Evolutionary conservation across 129 eudicot genomes (phyloP), one percentile per base, ranked within the genome.

Genomic region (Ambrosia artemisiifolia): DNA sequence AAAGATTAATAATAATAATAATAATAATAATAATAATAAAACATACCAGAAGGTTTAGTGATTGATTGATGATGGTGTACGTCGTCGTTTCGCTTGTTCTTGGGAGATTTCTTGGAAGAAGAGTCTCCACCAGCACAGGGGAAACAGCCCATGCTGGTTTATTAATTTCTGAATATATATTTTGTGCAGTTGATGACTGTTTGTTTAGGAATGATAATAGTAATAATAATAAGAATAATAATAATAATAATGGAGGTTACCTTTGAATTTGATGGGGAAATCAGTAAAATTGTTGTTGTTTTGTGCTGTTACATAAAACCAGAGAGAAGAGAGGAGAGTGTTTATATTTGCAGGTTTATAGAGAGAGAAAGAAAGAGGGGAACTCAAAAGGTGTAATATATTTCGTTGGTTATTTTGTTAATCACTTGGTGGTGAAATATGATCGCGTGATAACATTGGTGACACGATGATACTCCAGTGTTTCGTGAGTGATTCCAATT

Each of bases 91-190:
- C 46, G 70, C 75, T 79, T 85, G 50, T 72, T 78, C 38, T 82
- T 72, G 51, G 83, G 65, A 69, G 79, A 70, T 76, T 67, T 64
- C 70, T 75, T 78, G 0, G 74, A 36, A 14, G 90, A 76, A 77
- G 82, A 78, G 75, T 83, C 83, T 35, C 91, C 83, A 17, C 91
- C 86, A 44, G 82, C 76, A 54, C 88, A 83, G 63, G 71, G 80
- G 79, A 83, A 83, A 69, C 91, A 86, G 36, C 88, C 88, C 91
- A 86, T 86, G 63, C 63, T 75, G 70, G 17, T 54, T 72, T 66
- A 20, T 63, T 10, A 68, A 12, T 71, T 46, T 70, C 47, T 67
- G 12, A 46, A 44, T 57, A 51, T 49, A 67, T n/a, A n/a, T n/a
- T 36, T 32, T 55, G 47, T 64, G 17, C 35, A 14, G 5, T 30